Percentiles rank a stretch among this genome's conserved stretches.
These are phyloP conservation scores for Neofusicoccum kwambonambiense DNA, from an alignment of 2,329 filamentous ascomycete genomes.

Conservation along the genomic window DNA sequence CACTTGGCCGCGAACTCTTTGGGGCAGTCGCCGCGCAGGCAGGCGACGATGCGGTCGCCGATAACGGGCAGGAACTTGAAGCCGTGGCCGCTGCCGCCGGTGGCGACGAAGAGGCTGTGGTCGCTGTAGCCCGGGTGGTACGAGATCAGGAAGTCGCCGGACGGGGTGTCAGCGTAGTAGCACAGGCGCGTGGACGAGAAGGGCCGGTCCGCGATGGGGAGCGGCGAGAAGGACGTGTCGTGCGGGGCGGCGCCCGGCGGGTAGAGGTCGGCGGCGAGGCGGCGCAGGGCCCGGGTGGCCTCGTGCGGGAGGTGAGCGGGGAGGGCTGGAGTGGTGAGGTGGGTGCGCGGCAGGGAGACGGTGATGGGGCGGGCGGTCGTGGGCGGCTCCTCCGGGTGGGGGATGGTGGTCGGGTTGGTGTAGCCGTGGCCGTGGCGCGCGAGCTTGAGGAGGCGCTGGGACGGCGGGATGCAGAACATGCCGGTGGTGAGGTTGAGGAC, in stretches of 20 bases:
- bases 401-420: conserved; percentile 46
- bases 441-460: conserved; percentile 44
- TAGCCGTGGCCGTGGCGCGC: conserved; percentile 54
- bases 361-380: conserved; percentile 34
- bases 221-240: conserved; percentile 19
- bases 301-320: conserved; percentile 32
- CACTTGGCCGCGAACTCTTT: conserved; percentile 61
- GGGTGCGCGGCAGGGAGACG: conserved; percentile 50
- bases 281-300: conserved; percentile 31
- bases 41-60: conserved; percentile 54
- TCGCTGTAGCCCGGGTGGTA: conserved; percentile 49
- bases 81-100: conserved; percentile 61
- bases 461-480: conserved; percentile 72
- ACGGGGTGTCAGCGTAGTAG: conserved; percentile 58
- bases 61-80: conserved; percentile 63
- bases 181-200: conserved; percentile 51
- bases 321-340: conserved; percentile 32
- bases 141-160: conserved; percentile 56
- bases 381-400: conserved; percentile 42
- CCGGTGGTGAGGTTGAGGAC: conserved; percentile 70
- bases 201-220: conserved; percentile 36
- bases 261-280: conserved; percentile 27
- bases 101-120: conserved; percentile 56
- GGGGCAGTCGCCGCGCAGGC: conserved; percentile 43
- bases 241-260: conserved; percentile 28